Base-by-base conservation (phyloP, 768 basidiomycete genomes). In the Chalciporus pseudorubinellus region DNA sequence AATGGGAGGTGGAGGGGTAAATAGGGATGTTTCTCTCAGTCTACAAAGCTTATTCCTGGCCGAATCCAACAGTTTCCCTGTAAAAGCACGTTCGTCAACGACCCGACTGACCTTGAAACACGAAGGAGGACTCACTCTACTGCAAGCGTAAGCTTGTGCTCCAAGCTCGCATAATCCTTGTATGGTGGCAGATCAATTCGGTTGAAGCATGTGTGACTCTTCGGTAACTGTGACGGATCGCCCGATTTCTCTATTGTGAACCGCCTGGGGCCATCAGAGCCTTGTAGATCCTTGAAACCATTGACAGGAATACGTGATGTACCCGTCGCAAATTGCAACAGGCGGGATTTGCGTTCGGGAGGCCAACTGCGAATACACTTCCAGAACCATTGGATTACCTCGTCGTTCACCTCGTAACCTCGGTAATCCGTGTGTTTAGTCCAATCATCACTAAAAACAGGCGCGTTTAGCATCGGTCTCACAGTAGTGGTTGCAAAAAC, bases 341-440 rank as follows among this genome's bases (percentile, higher is more conserved):
- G 72, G 28, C 95, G 90, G 13, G 92, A 94, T 76, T 99, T 99
- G 72, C 95, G 87, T 76, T 99, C 97, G 1, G 95, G 86, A 11
- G 97, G 95, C 97, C 97, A 99, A 61, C 87, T 84, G 59, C 92
- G 88, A 40, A 99, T 92, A 62, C 92, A 94, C 74, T 98, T 93
- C 97, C 97, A 99, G 87, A 99, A 99, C 97, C 97, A 99, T 66
- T 98, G 93, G 50, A 99, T 95, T 43, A 95, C 91, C 64, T 95
- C 92, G 65, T 95, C 93, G 62, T 87, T 89, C 72, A 92, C 84
- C 72, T 94, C 91, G 65, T 95, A 95, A 14, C 93, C 95, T 58
- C 95, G 87, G 73, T 98, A 98, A 69, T 98, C 97, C 33, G 97
- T 99, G 73, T 95, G 97, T 75, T 98, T 98, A 66, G 87, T 92